These are phyloP conservation scores for Corynascus novoguineensis DNA, from an alignment of 495 filamentous ascomycete genomes.

Conservation along the genomic window DNA sequence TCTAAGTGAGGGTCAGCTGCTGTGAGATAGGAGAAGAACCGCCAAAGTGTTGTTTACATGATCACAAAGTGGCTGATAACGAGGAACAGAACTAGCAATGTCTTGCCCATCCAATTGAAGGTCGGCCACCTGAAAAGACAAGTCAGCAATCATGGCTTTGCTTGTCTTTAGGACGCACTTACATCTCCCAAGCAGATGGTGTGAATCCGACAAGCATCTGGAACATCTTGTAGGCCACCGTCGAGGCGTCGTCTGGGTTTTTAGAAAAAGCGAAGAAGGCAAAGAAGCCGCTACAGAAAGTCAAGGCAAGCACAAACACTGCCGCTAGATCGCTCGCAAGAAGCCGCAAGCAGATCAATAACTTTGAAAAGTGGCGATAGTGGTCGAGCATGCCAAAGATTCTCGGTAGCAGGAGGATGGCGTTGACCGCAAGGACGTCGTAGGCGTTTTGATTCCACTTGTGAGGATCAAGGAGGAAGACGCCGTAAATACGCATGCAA, in stretches of 20 bases:
- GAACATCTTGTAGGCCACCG: constrained; percentile 81
- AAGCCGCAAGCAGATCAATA: constrained; percentile 85
- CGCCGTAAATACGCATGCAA: constrained; percentile 77
- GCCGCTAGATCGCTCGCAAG: constrained; percentile 87
- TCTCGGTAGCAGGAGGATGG: constrained; percentile 81
- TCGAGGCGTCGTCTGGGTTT: constrained; percentile 54
- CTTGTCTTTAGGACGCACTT: constrained; percentile 16
- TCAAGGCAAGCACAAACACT: constrained; percentile 72
- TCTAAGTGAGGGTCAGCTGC: constrained; percentile 23
- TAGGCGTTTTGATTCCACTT: constrained; percentile 74
- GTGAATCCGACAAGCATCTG: constrained; percentile 86
- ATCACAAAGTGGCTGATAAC: constrained; percentile 93
- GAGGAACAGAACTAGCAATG: constrained; percentile 71
- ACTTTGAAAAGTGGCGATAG: constrained; percentile 88
- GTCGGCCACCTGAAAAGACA: constrained; percentile 59
- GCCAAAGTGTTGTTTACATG: constrained; percentile 42
- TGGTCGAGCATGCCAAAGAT: constrained; percentile 90
- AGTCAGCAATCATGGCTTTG: constrained; percentile 20
- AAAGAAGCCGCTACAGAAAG: constrained; percentile 88
- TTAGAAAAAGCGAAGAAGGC: constrained; percentile 82
- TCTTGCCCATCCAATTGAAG: constrained; percentile 71
- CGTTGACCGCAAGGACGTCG: constrained; percentile 82
- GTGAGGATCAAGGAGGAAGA: constrained; percentile 66
- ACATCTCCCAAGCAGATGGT: constrained; percentile 49
- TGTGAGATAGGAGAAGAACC: background rate